Evolutionary conservation across 2,329 filamentous ascomycete species (phyloP).

Genomic region (Curvularia spicifera): DNA sequence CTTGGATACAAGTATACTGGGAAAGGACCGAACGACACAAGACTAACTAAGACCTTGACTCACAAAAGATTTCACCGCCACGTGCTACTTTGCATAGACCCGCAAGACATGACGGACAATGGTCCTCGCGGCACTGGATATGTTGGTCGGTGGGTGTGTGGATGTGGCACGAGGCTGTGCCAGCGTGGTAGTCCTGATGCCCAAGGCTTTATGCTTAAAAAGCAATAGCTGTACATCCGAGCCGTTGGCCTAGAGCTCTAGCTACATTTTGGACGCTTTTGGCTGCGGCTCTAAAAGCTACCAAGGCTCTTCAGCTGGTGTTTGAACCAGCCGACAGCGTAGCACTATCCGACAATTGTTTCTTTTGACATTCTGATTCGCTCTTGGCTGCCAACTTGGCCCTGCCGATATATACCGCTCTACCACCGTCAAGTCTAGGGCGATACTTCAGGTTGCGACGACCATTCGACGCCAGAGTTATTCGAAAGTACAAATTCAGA

Average conservation of each 20-base stretch:
- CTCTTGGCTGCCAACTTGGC: not conserved
- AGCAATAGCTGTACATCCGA: not conserved
- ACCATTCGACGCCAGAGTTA: not conserved
- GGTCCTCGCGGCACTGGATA: not conserved
- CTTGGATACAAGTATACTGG: not conserved
- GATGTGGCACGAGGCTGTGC: not conserved
- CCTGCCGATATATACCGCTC: not conserved
- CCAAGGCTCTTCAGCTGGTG: not conserved
- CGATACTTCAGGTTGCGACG: not conserved
- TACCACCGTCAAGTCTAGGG: not conserved
- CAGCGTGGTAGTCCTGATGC: not conserved
- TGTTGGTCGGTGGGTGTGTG: not conserved
- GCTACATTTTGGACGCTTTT: not conserved
- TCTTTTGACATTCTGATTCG: not conserved
- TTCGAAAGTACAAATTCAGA: not conserved
- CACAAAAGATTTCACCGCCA: not conserved
- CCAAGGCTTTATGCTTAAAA: not conserved
- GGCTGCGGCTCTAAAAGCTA: not conserved
- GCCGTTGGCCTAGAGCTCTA: not conserved
- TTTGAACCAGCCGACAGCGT: not conserved
- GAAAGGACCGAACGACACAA: not conserved
- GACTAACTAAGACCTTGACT: not conserved
- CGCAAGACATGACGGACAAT: not conserved
- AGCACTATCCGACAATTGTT: not conserved
- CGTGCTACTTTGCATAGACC: not conserved